Evolutionary conservation across 257 asterid genomes (phyloP), one percentile per base, ranked within the genome.

Genomic region (Euphrasia confusa): DNA sequence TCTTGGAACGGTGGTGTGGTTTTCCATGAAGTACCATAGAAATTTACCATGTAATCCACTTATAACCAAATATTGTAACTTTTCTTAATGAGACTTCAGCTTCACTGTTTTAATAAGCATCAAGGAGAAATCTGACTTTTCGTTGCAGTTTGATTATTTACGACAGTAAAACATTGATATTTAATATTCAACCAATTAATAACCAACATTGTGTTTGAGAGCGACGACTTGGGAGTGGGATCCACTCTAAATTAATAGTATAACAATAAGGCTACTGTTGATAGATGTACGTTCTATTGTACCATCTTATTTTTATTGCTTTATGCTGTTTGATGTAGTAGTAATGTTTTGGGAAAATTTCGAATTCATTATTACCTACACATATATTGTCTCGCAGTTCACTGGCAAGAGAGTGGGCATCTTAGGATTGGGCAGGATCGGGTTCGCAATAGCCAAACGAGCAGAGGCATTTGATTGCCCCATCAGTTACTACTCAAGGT

Each of bases 371-470:
- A 18, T 7, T 7, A 5, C 59, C 3, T 57, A 10, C 7, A 0
- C 7, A 0, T 13, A 14, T 48, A 48, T 48, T 48, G 7, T 52
- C 32, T 71, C 78, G 72, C 89, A 89, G 97, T 86, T 86, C 75
- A 84, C 87, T 44, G 94, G 95, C 60, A 84, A 86, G 69, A 68
- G 81, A 45, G 81, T 89, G 64, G 94, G 97, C n/a, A 82, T 89
- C 50, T 74, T 89, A 60, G 97, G 97, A 11, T 35, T 89, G 39
- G 97, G 95, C 64, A 76, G 97, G 61, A 86, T 89, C n/a, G 97
- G 97, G 28, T 67, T 71, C 18, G 94, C 94, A 55, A 39, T 89
- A 33, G 91, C 97, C 24, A 79, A 78, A 71, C 75, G 95, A 75
- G 94, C 91, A 3, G 84, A 74, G 68, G 95, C 81, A 48, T 89